Base-by-base conservation (phyloP, 345 rosid species). In the Acer saccharum region DNA sequence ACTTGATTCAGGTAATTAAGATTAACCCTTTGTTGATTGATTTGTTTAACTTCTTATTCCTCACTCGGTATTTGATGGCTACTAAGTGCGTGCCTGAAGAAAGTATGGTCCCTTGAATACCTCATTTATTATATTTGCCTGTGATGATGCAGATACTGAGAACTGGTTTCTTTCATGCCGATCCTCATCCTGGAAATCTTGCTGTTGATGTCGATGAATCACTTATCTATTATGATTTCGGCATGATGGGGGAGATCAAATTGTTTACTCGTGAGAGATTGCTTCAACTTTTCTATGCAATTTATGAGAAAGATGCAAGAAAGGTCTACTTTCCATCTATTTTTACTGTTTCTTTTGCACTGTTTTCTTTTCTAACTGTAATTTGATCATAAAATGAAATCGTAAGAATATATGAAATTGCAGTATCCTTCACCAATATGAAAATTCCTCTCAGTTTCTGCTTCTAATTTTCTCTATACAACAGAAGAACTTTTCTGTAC, bases 171-270 rank as follows among this genome's bases (percentile, higher is more conserved):
- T 95, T 95, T 85, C 99, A 95, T 76, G 99, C 99, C 72, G 99
- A 95, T 82, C 99, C 99, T 0, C 99, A 95, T 82, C 99, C 99
- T 23, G 99, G 99, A 73, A 95, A 95, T 80, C 97, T 95, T 20
- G 98, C 99, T 16, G 82, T 95, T 58, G 99, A 95, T 82, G 83
- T 79, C 71, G 97, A 95, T 74, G 94, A 95, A 78, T 66, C 95
- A 16, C 77, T 95, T 73, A 95, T 95, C 80, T 95, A 95, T 81
- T 95, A 95, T 77, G 99, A 95, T 84, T 95, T 92, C 69, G 99
- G 99, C 41, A 92, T 95, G 99, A 95, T 95, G 99, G 99, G 99
- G 81, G 98, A 95, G 78, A 92, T 95, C 77, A 93, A 95, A 84
- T 84, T 93, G 52, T 93, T 92, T 80, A 95, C 99, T 35, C 94